Evolutionary conservation across 2,329 filamentous ascomycete species (phyloP), one percentile per base, ranked within the genome.

Genomic region (Calonectria pseudoturangicola): DNA sequence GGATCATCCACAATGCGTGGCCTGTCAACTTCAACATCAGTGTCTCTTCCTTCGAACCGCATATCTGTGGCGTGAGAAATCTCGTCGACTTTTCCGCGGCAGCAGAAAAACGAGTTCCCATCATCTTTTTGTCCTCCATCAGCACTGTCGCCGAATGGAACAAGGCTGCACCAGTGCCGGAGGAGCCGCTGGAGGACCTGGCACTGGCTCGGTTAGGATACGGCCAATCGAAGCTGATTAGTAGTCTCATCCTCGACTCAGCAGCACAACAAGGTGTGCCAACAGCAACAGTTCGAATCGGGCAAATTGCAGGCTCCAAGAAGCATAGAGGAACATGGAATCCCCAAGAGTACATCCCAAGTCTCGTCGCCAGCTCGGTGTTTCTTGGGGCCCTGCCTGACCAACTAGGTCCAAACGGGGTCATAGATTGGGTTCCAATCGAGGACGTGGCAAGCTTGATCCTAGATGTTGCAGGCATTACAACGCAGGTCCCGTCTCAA

Each of bases 11-110:
- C 8, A 58, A 58, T 16, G 51, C 51, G 25, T 58, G 51, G 51
- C 51, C 51, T 15, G 51, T 58, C 51, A 58, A 58, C 12, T 58
- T 58, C 51, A 39, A 58, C n/a, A 58, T 58, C 13, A n/a, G 51
- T 15, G 30, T 39, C 16, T 1, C 21, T 12, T 58, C 51, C n/a
- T 58, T 58, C 33, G 51, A 58, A 13, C 33, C 30, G 15, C 51
- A 58, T 2, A 39, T 58, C 18, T 30, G 51, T 15, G 51, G 51
- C 25, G 51, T 58, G 4, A 39, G 51, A 18, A 33, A 58, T 13
- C 51, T 58, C 2, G 33, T 58, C 13, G 30, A 58, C n/a, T 58
- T 58, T 16, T 58, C 30, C 4, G 33, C 16, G 2, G 33, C 51
- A 9, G 51, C 30, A 12, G 18, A n/a, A 2, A 58, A 25, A 25